These are phyloP conservation scores for Trametes sanguinea DNA, from an alignment of 768 basidiomycete genomes.

Conservation along the genomic window DNA sequence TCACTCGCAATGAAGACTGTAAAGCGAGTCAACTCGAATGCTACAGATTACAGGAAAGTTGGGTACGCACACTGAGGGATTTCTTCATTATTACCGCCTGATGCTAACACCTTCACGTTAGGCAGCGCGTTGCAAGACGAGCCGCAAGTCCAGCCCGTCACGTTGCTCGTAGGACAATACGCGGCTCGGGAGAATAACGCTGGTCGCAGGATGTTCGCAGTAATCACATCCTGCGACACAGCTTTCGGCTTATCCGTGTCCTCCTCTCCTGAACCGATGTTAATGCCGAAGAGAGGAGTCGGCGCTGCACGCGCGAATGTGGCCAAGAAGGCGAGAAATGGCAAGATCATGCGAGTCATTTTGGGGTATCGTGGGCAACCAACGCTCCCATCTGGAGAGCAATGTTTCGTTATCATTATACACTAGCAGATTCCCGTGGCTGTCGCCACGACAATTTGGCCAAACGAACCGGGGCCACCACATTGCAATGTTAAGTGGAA, in stretches of 20 bases:
- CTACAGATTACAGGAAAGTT: background rate
- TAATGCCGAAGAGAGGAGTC: slow-evolving; percentile 26
- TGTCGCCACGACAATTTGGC: too few species aligned
- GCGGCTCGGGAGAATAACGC: slow-evolving; percentile 29
- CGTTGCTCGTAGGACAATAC: slow-evolving; percentile 29
- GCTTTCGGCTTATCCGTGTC: slow-evolving; percentile 12
- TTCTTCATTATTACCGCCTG: slow-evolving; percentile 29
- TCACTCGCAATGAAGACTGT: slow-evolving; percentile 35
- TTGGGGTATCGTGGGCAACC: background rate
- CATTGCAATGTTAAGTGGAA: too few species aligned
- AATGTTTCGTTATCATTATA: too few species aligned
- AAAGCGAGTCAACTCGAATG: background rate
- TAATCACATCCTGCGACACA: slow-evolving; percentile 26
- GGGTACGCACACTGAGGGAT: slow-evolving; percentile 25
- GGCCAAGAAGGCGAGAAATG: slow-evolving; percentile 17
- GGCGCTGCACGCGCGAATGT: slow-evolving; percentile 21
- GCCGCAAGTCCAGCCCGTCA: slow-evolving; percentile 30
- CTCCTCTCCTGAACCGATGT: slow-evolving; percentile 17
- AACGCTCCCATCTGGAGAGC: too few species aligned
- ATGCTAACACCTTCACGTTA: slow-evolving; percentile 25
- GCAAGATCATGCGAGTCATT: slow-evolving; percentile 18
- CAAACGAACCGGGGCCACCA: too few species aligned
- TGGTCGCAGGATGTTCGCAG: slow-evolving; percentile 24
- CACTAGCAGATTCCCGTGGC: too few species aligned
- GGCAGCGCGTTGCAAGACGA: slow-evolving; percentile 29